Conservation (phyloP, 805 yeast species). For the Starmera dryadoides region DNA sequence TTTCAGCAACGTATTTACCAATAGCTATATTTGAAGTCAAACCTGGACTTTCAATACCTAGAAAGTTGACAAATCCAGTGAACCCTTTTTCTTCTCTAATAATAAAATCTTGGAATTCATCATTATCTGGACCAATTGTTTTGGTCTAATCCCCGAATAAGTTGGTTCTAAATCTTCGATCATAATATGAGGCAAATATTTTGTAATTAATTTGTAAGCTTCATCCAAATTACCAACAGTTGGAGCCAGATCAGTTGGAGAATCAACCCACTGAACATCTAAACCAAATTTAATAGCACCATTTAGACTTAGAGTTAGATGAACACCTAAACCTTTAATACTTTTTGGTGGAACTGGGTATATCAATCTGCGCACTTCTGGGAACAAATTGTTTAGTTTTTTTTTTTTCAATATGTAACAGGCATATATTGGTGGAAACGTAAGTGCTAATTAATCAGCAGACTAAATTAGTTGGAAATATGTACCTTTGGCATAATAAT, state of each 20-base stretch:
- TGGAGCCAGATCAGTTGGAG: constrained; percentile 40
- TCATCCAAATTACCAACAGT: constrained; percentile 38
- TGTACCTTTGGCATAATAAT: constrained; percentile 78
- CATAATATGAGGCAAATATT: constrained; percentile 58
- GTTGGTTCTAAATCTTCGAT: constrained; percentile 49
- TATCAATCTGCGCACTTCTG: constrained; percentile 47
- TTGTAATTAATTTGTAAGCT: constrained; percentile 51
- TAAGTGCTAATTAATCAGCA: too few relatives aligned
- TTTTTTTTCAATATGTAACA: too few relatives aligned
- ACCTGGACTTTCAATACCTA: constrained; percentile 91
- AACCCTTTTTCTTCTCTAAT: constrained; percentile 63
- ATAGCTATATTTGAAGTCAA: constrained; percentile 79
- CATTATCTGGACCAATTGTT: constrained; percentile 36
- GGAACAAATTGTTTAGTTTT: constrained; percentile 37
- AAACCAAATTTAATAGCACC: constrained; percentile 84
- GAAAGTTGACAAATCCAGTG: constrained; percentile 71
- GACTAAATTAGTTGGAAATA: constrained; percentile 70
- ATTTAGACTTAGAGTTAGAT: constrained; percentile 74
- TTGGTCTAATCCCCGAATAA: constrained; percentile 83
- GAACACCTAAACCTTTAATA: constrained; percentile 79
- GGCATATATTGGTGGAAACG: too few relatives aligned
- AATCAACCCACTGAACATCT: constrained; percentile 73
- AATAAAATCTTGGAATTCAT: constrained; percentile 62
- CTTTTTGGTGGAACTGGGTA: constrained; percentile 78
- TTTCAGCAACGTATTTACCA: constrained; percentile 57